Percentiles rank a stretch among this genome's conserved stretches.
Evolutionary conservation across 108 stramenopile species (phyloP).

Genomic region (Cyclotella choctawhatcheeana): DNA sequence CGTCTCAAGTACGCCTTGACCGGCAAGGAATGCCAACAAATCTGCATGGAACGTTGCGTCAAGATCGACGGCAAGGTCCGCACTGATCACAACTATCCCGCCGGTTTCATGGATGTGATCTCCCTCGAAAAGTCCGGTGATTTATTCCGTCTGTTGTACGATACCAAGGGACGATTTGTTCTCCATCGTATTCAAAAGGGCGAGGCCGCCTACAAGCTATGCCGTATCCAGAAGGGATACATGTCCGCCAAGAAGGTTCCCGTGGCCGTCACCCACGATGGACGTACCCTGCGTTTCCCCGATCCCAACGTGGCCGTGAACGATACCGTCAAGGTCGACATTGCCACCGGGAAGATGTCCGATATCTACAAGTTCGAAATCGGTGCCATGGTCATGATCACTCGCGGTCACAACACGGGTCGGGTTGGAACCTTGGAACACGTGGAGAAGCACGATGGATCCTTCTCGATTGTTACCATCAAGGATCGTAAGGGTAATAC

Average conservation of each 20-base stretch:
- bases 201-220: constrained; percentile 98
- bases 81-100: constrained; percentile 98
- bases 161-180: constrained; percentile 98
- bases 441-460: constrained; percentile 98
- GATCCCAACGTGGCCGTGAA: constrained; percentile 98
- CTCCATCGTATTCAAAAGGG: constrained; percentile 93
- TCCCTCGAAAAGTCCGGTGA: constrained; percentile 95
- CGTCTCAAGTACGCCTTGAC: constrained; percentile 99
- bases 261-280: constrained; percentile 98
- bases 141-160: constrained; percentile 97
- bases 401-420: constrained; percentile 96
- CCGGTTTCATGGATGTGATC: constrained; percentile 99
- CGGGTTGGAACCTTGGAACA: constrained; percentile 96
- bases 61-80: constrained; percentile 99
- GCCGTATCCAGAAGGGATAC: constrained; percentile 95
- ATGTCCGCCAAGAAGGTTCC: constrained; percentile 96
- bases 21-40: constrained; percentile 96
- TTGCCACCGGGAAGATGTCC: constrained; percentile 95
- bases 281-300: constrained; percentile 99
- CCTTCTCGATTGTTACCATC: constrained; percentile 97
- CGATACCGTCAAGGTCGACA: constrained; percentile 97
- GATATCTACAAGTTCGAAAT: constrained; percentile 97
- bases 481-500: constrained; percentile 96
- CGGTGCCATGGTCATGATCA: constrained; percentile 96
- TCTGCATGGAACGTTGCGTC: constrained; percentile 99